phyloP scores from a whole-genome alignment of 208 protist genomes.

The Trypanosoma vivax region DNA sequence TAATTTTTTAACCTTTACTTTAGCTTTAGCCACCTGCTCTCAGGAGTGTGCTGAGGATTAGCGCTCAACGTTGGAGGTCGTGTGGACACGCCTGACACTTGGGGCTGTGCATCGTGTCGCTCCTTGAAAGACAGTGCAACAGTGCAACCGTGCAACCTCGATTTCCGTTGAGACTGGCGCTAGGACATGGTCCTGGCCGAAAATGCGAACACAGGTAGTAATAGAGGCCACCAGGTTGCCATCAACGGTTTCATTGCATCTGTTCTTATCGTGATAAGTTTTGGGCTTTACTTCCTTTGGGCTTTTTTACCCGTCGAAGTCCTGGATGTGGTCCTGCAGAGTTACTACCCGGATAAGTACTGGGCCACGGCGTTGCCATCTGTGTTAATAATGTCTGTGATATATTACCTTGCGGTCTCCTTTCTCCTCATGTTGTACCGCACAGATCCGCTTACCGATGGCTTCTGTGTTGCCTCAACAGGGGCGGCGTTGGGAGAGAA shows the following conservation, averaged over 20 bases:
- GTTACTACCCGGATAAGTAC: constrained; percentile 89
- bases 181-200: neutral
- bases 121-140: too few relatives aligned
- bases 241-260: constrained; percentile 87
- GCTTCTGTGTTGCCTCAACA: constrained; percentile 62
- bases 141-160: too few relatives aligned
- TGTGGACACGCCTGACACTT: too few relatives aligned
- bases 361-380: constrained; percentile 84
- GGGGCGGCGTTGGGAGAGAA: constrained; percentile 51
- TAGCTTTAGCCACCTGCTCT: too few relatives aligned
- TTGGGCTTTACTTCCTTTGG: constrained; percentile 74
- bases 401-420: constrained; percentile 63
- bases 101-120: too few relatives aligned
- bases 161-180: too few relatives aligned
- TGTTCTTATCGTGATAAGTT: constrained; percentile 44
- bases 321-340: constrained; percentile 58
- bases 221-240: constrained; percentile 50
- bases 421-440: constrained; percentile 59
- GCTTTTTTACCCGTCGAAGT: constrained; percentile 47
- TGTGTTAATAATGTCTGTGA: constrained; percentile 64
- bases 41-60: too few relatives aligned
- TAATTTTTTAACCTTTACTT: too few relatives aligned
- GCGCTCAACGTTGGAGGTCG: too few relatives aligned
- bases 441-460: constrained; percentile 71
- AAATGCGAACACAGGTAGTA: neutral